Evolutionary conservation across 1,139 yeast species (phyloP), one percentile per base, ranked within the genome.

Genomic region (Wickerhamiella infanticola): DNA sequence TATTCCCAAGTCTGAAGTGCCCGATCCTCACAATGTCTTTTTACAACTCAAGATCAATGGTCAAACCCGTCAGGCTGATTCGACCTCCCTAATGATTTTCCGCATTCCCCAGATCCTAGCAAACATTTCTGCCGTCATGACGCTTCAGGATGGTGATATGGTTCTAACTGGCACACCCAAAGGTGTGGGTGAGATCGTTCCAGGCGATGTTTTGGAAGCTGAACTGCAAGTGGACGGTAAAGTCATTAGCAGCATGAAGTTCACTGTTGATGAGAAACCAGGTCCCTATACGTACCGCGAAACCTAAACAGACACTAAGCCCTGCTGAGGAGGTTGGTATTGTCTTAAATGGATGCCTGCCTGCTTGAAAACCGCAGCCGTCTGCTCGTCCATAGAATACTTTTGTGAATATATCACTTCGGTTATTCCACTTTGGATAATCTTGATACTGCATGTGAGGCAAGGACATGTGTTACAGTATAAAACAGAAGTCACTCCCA

Each of bases 391-490:
- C 97, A 90, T 90, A 43, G 90, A 79, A 60, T 90, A 90, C 50
- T 86, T 76, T 62, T 83, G 94, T 3, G 94, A 84, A 59, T 86
- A 90, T 3, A 90, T 94, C n/a, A 90, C 97, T 61, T 88, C 95
- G 33, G 69, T 70, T 43, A 90, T 79, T 1, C 98, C 98, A 54
- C 83, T 73, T 63, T 90, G 99, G 7, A 86, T 95, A 46, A 90
- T 88, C 64, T 90, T 90, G 43, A 90, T 85, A 5, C 95, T 79
- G 62, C 99, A 90, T 0, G 98, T 93, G 50, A 90, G 68, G 60
- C 99, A 93, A 0, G 99, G 99, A 58, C 97, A 90, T 0, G 98
- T 90, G 61, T 90, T 90, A 64, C 98, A 93, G 63, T 90, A 90
- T 47, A 90, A 64, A 0, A 76, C 79, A 3, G 80, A 73, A 37